Evolutionary conservation across 1,284 basidiomycete genomes (phyloP).

Genomic region (Phellopilus nigrolimitatus): DNA sequence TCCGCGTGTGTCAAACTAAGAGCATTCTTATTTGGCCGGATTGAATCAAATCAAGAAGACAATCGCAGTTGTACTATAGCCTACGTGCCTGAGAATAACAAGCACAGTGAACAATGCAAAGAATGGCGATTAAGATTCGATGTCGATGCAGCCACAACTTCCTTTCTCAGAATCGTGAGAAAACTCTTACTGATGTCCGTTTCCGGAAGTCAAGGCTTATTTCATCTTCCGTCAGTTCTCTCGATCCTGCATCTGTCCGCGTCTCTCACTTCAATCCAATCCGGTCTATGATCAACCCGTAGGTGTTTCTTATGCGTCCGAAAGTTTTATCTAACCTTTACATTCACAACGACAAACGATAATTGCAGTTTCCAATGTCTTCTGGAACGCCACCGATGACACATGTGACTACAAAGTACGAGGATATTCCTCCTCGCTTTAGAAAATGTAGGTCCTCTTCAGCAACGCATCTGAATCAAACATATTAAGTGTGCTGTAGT

Average conservation of each 20-base stretch:
- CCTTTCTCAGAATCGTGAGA: not conserved
- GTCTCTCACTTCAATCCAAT: not conserved
- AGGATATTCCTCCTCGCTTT: slow-evolving; percentile 15
- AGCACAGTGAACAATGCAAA: too few relatives aligned
- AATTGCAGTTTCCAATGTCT: not conserved
- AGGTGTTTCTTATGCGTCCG: not conserved
- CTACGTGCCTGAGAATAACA: too few relatives aligned
- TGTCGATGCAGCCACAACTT: too few relatives aligned
- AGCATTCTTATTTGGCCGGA: too few relatives aligned
- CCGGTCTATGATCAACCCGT: not conserved
- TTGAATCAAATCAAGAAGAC: too few relatives aligned
- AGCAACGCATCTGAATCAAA: not conserved
- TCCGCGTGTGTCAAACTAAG: too few relatives aligned
- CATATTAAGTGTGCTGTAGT: not conserved
- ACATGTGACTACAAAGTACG: slow-evolving; percentile 14
- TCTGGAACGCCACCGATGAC: slow-evolving; percentile 15
- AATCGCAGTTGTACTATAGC: too few relatives aligned
- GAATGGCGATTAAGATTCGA: too few relatives aligned
- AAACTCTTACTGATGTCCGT: not conserved
- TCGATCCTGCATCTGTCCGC: slow-evolving; percentile 6
- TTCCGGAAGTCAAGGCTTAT: slow-evolving; percentile 3
- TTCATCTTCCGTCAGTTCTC: not conserved
- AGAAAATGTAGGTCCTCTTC: slow-evolving; percentile 10
- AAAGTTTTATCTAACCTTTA: not conserved
- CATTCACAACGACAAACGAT: not conserved